phyloP scores from a whole-genome alignment of 129 eudicot genomes.

The Helianthus annuus region DNA sequence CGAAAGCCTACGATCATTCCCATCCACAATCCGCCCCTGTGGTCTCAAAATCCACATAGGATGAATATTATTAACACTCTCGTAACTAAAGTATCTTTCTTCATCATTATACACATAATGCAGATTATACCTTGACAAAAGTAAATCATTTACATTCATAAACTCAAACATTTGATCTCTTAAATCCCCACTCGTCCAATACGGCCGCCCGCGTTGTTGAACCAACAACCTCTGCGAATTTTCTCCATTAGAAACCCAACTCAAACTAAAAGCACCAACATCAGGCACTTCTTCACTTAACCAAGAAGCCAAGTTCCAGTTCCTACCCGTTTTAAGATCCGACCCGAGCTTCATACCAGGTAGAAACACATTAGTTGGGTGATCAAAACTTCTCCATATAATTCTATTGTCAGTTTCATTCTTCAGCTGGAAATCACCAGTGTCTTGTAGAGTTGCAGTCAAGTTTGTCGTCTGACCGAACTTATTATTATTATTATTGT shows the following conservation, averaged over 20 bases:
- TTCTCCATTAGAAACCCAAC: constrained; percentile 27
- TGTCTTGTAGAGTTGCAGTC: constrained; percentile 28
- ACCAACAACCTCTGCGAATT: not conserved
- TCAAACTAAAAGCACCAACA: constrained; percentile 29
- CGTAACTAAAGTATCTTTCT: constrained; percentile 29
- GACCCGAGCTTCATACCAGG: constrained; percentile 41
- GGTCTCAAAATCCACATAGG: constrained; percentile 20
- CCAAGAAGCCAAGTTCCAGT: constrained; percentile 37
- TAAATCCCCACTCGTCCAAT: constrained; percentile 14
- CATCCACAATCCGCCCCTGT: constrained; percentile 14
- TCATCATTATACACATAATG: constrained; percentile 24
- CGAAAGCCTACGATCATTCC: not conserved
- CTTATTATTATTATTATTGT: not conserved
- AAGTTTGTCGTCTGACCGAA: not conserved
- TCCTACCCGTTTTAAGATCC: constrained; percentile 14
- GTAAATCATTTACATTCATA: constrained; percentile 6
- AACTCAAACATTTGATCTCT: constrained; percentile 18
- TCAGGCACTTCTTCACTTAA: constrained; percentile 16
- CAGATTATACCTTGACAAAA: constrained; percentile 15
- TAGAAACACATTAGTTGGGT: constrained; percentile 31
- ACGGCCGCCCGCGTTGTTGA: constrained; percentile 18
- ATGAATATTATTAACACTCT: not conserved
- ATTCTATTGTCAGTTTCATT: constrained; percentile 12
- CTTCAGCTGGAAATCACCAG: constrained; percentile 36
- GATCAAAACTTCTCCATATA: constrained; percentile 44